A percentile compares a stretch with the other conserved stretches of the same genome.
phyloP scores from a whole-genome alignment of 768 basidiomycete species.

The Tulasnella sp. region DNA sequence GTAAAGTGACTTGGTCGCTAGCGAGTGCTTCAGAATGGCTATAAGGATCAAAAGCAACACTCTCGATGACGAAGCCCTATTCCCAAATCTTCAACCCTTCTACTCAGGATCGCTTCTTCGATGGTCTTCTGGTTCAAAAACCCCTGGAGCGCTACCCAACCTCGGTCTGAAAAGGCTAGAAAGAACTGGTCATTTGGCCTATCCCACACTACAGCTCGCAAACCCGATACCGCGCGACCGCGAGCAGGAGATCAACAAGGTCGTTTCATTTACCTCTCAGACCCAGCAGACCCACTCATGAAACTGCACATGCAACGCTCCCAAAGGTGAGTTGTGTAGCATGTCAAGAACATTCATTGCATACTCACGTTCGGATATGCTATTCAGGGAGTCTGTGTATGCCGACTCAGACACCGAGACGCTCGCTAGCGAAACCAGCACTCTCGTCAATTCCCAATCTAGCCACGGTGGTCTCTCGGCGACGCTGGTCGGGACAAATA shows the following conservation, averaged over 20 bases:
- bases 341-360: not conserved
- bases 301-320: not conserved
- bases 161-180: not conserved
- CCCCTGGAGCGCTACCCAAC: not conserved
- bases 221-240: not conserved
- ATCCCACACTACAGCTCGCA: not conserved
- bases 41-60: not conserved
- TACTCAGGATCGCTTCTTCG: not conserved
- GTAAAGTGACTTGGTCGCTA: not conserved
- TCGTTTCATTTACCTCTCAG: not conserved
- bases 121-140: slow-evolving; percentile 1
- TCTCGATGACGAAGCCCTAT: not conserved
- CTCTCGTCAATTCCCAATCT: not conserved
- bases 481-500: not conserved
- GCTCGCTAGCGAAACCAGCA: not conserved
- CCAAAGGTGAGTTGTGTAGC: not conserved
- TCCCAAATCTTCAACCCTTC: not conserved
- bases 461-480: not conserved
- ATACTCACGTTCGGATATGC: not conserved
- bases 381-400: not conserved
- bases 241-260: not conserved
- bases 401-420: not conserved
- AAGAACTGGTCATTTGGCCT: not conserved
- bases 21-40: not conserved
- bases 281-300: not conserved